Conservation (phyloP, 2,329 filamentous ascomycete species). For the Trichoderma koningiopsis region DNA sequence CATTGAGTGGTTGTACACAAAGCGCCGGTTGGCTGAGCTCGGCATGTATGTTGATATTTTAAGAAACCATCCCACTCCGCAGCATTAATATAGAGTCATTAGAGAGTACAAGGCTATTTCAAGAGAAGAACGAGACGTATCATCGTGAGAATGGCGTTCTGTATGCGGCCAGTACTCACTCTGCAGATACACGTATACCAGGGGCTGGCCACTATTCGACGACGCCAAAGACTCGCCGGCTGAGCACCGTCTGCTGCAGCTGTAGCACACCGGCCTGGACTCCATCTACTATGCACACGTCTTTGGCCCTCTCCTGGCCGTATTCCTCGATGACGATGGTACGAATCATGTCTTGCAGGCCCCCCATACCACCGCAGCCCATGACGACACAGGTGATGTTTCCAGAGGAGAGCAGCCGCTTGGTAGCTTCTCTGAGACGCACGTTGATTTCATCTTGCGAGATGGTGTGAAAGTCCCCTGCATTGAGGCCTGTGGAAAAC, state of each 20-base stretch:
- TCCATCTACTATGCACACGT: constrained; percentile 71
- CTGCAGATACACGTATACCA: background rate
- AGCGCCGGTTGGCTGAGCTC: background rate
- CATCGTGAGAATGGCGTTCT: background rate
- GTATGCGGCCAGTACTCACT: background rate
- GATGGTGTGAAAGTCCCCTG: constrained; percentile 75
- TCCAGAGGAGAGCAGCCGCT: constrained; percentile 59
- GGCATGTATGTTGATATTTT: background rate
- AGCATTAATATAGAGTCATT: background rate
- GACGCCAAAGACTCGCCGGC: constrained; percentile 43
- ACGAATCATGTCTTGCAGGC: constrained; percentile 75
- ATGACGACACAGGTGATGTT: constrained; percentile 72
- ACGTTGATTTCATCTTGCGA: constrained; percentile 63
- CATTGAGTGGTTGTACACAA: constrained; percentile 9
- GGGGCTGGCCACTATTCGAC: constrained; percentile 5
- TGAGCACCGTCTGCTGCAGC: constrained; percentile 57
- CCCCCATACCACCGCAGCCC: constrained; percentile 90
- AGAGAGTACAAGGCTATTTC: background rate
- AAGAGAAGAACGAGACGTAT: background rate
- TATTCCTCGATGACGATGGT: constrained; percentile 63
- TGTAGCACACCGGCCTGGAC: constrained; percentile 69
- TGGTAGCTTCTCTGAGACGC: constrained; percentile 71
- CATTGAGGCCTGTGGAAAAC: constrained; percentile 77
- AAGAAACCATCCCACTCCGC: constrained; percentile 6
- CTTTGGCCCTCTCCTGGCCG: constrained; percentile 24